Base-by-base conservation (phyloP, 768 basidiomycete genomes). In the Podaxis rugospora region DNA sequence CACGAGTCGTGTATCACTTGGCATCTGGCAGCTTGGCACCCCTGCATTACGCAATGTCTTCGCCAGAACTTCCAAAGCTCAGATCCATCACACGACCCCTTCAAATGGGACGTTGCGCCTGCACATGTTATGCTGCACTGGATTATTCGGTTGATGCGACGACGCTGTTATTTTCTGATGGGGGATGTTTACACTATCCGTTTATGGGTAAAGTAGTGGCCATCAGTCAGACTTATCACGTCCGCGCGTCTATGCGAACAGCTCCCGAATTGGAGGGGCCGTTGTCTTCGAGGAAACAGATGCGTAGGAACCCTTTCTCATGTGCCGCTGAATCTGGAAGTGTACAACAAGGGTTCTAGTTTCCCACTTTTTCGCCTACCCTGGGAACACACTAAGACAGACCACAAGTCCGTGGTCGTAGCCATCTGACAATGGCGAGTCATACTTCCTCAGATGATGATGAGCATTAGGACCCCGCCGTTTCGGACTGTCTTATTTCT, bases 181-280 rank as follows among this genome's bases (percentile, higher is more conserved):
- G 52, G 40, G 40, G 40, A 18, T 10, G 6, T n/a, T 51, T n/a
- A 54, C 46, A 60, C 51, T 21, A 18, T 36, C 32, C 44, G 7
- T 37, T 59, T 40, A 54, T 18, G 52, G 18, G 25, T 11, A 28
- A 11, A 11, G 32, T 14, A 50, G 42, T 36, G 27, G 53, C 28
- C 59, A 60, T 53, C 59, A 60, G 51, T 60, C 59, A n/a, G n/a
- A n/a, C n/a, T n/a, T 35, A 57, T 36, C 56, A 57, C 27, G 39
- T 18, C 40, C 50, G n/a, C 25, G 10, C 40, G n/a, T 14, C 51
- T 53, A 44, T 16, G 59, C 51, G 27, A 52, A 39, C 36, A n/a
- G 53, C 35, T 28, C n/a, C 32, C n/a, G 40, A 16, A 46, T 21
- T 37, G 7, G 23, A 7, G 14, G 40, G 11, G 32, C 18, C n/a